Evolutionary conservation across 1,284 basidiomycete species (phyloP).

Genomic region (Spongiforma sp.): DNA sequence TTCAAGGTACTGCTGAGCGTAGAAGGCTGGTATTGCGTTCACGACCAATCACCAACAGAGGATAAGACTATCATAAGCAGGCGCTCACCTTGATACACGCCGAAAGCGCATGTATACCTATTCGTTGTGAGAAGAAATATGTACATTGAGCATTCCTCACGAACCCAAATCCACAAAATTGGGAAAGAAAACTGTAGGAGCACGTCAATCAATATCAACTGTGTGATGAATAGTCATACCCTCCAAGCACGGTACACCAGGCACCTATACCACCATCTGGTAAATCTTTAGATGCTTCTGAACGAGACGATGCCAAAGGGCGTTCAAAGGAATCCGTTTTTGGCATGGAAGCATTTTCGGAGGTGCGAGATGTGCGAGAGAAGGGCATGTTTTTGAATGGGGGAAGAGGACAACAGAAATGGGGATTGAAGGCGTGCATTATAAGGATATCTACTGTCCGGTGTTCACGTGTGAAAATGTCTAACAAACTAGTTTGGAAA

Average conservation of each 20-base stretch:
- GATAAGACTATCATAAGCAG: not conserved
- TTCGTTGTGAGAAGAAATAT: not conserved
- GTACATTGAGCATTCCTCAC: not conserved
- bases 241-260: constrained; percentile 36
- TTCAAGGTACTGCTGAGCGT: constrained; percentile 37
- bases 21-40: constrained; percentile 27
- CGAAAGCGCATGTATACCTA: constrained; percentile 34
- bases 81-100: constrained; percentile 40
- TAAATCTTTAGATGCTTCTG: not conserved
- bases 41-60: no score
- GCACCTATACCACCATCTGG: constrained; percentile 34
- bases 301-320: not conserved
- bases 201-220: not conserved
- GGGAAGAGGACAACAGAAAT: not conserved
- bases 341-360: not conserved
- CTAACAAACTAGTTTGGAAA: no score
- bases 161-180: constrained; percentile 36
- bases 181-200: constrained; percentile 28
- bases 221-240: constrained; percentile 20
- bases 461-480: no score
- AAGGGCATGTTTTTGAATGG: not conserved
- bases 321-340: not conserved
- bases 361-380: not conserved
- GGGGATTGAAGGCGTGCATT: not conserved
- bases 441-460: no score